Conservation (phyloP, 108 stramenopile genomes). For the Pseudonitzschia multiseries region DNA sequence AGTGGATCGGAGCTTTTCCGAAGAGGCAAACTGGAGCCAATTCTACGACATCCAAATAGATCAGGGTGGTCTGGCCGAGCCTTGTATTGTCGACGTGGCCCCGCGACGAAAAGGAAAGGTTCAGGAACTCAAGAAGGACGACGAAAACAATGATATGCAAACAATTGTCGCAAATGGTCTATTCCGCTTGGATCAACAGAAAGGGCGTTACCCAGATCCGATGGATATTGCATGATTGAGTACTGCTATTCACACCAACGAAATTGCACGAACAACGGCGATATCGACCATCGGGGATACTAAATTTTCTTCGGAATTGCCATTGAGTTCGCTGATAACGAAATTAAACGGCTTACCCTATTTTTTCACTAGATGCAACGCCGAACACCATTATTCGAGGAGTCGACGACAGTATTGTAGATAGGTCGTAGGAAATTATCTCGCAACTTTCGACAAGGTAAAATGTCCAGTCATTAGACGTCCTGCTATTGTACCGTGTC, state of each 20-base stretch:
- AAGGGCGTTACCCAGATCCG: constrained; percentile 7
- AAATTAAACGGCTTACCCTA: no score
- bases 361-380: no score
- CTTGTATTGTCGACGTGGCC: constrained; percentile 24
- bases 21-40: constrained; percentile 12
- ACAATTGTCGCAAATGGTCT: constrained; percentile 3
- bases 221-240: not conserved
- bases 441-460: no score
- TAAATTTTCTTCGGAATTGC: no score
- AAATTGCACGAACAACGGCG: not conserved
- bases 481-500: no score
- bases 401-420: no score
- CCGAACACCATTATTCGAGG: no score
- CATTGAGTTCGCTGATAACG: no score
- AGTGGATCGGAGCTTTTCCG: constrained; percentile 15
- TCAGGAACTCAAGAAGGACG: not conserved
- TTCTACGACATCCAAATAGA: constrained; percentile 26
- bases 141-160: constrained; percentile 1
- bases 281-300: no score
- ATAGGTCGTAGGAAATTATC: no score
- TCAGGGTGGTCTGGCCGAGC: constrained; percentile 13
- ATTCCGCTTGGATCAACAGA: constrained; percentile 1
- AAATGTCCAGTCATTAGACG: no score
- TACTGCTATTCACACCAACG: not conserved
- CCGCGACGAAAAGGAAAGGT: constrained; percentile 8